Base-by-base conservation (phyloP, 2,329 filamentous ascomycete genomes). In the Xylaria sp. region DNA sequence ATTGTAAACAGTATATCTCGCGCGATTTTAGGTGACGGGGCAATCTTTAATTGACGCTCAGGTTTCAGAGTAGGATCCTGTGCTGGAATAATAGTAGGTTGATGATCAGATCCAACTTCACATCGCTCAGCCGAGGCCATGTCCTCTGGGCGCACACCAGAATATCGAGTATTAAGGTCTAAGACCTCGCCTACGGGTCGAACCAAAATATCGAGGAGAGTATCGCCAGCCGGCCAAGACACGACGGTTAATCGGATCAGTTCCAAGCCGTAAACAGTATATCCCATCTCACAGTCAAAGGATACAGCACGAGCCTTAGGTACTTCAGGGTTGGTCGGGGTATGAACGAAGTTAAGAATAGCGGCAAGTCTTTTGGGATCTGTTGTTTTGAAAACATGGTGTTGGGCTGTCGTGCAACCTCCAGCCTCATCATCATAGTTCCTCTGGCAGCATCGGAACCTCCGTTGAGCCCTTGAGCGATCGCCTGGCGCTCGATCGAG, bases 211-310 rank as follows among this genome's bases (percentile, higher is more conserved):
- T 99, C 96, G 5, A 98, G 83, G 0, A 99, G 80, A 62, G 87
- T 86, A 62, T 90, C 87, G 23, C 93, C 92, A 9, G 86, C 84
- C 0, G 95, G 95, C 94, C 96, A 99, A 10, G 91, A 89, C 3
- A 95, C 91, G 5, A 93, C 94, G 0, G 96, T 98, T 2, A 99
- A 81, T 9, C 96, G 93, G 66, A 98, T 91, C 20, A 99, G 86
- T 79, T 99, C 96, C 72, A 98, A 83, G 0, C 97, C 96, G 59
- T 91, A 81, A 0, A 93, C 92, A 0, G 97, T 99, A 78, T 97
- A 98, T 4, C 93, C 93, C 96, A 99, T 99, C 78, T 99, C 96
- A 76, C 96, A 98, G 79, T 99, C 96, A 76, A 99, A 95, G 72
- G 90, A 92, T 12, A 98, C 89, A 2, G 92, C 93, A 44, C 88